phyloP scores from a whole-genome alignment of 345 rosid genomes.

The Geranium rotundifolium region DNA sequence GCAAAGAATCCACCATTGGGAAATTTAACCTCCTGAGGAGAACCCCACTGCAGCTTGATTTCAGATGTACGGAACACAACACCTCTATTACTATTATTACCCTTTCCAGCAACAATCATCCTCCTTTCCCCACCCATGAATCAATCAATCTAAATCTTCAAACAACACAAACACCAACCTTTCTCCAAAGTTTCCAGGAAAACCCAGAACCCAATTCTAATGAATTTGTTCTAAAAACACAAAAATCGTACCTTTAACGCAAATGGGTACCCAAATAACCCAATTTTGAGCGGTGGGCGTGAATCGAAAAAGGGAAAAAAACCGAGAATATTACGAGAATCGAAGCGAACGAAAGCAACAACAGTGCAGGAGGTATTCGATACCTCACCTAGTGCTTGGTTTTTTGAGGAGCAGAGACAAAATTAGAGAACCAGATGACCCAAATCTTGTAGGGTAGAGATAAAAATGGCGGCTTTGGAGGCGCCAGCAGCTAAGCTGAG shows the following conservation, averaged over 20 bases:
- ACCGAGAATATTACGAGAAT: not conserved
- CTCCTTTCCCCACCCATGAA: not conserved
- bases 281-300: not conserved
- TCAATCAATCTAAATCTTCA: not conserved
- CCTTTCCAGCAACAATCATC: not conserved
- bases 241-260: not conserved
- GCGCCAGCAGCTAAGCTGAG: no score
- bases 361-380: not conserved
- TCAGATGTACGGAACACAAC: not conserved
- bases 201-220: no score
- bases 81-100: not conserved
- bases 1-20: conserved; percentile 68
- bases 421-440: no score
- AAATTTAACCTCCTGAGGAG: conserved; percentile 1
- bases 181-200: no score
- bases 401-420: not conserved
- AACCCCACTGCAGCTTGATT: not conserved
- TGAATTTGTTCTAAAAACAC: no score
- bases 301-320: not conserved
- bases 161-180: no score
- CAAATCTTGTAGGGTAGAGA: no score
- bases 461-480: no score
- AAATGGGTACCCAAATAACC: not conserved
- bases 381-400: not conserved
- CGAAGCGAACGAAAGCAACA: not conserved